Evolutionary conservation across 345 rosid genomes (phyloP).

Genomic region (Bruguiera gymnorhiza): DNA sequence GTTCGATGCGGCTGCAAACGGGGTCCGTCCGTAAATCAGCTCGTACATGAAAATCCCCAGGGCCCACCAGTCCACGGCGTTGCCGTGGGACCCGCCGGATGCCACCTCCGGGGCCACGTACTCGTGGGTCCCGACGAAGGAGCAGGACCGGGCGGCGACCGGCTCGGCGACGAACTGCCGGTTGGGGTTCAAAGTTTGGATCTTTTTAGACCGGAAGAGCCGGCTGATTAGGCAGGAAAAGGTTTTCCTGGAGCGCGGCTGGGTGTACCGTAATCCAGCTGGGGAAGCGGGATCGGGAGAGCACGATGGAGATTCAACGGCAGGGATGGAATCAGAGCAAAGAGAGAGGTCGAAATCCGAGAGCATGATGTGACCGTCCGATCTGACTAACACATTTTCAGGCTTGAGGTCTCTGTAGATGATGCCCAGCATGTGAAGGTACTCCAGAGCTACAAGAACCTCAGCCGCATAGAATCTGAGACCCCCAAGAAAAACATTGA

Average conservation of each 20-base stretch:
- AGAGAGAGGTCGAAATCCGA: conserved; percentile 90
- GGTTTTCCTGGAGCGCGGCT: conserved; percentile 22
- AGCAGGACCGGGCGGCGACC: conserved; percentile 71
- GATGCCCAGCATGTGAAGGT: conserved; percentile 91
- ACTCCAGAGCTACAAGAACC: conserved; percentile 87
- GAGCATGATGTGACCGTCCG: conserved; percentile 99
- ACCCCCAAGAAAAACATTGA: not conserved
- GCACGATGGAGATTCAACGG: conserved; percentile 64
- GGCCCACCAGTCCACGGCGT: conserved; percentile 99
- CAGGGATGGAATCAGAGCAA: conserved; percentile 75
- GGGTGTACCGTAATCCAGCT: conserved; percentile 13
- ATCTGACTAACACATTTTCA: conserved; percentile 81
- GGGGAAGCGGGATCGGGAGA: conserved; percentile 40
- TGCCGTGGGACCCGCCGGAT: conserved; percentile 86
- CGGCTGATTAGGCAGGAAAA: conserved; percentile 50
- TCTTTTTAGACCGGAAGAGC: conserved; percentile 58
- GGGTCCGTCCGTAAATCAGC: conserved; percentile 75
- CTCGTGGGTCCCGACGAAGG: conserved; percentile 96
- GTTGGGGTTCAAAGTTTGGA: conserved; percentile 44
- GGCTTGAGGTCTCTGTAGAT: conserved; percentile 96
- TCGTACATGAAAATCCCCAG: conserved; percentile 81
- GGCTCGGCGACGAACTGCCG: conserved; percentile 90
- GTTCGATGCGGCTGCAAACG: conserved; percentile 73
- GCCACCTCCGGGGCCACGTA: conserved; percentile 94
- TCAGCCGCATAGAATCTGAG: conserved; percentile 90